Conservation (phyloP, 2,329 filamentous ascomycete genomes). For the Zymoseptoria crescenta region DNA sequence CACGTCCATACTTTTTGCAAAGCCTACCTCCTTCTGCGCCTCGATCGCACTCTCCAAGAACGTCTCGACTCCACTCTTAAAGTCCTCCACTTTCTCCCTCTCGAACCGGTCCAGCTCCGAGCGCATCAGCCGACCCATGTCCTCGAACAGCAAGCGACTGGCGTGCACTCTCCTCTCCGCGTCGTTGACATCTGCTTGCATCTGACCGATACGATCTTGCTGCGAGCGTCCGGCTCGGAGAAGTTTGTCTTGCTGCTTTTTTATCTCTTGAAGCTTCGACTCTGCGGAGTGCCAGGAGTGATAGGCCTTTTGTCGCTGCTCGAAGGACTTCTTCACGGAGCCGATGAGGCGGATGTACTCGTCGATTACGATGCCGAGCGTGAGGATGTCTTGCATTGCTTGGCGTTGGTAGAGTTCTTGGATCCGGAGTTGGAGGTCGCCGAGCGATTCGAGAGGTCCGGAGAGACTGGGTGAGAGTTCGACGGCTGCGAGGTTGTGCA, state of each 20-base stretch:
- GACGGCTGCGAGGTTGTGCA: slow-evolving; percentile 87
- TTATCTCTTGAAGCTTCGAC: slow-evolving; percentile 82
- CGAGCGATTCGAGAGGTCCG: slow-evolving; percentile 80
- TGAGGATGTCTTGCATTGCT: slow-evolving; percentile 92
- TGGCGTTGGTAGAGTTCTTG: slow-evolving; percentile 93
- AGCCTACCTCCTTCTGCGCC: slow-evolving; percentile 85
- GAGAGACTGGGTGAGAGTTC: slow-evolving; percentile 86
- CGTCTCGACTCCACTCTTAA: slow-evolving; percentile 96
- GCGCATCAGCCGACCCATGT: slow-evolving; percentile 93
- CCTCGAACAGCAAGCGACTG: slow-evolving; percentile 81
- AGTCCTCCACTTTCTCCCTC: slow-evolving; percentile 95
- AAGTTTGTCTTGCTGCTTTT: slow-evolving; percentile 85
- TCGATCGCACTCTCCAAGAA: slow-evolving; percentile 95
- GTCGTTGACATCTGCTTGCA: slow-evolving; percentile 88
- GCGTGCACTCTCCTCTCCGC: slow-evolving; percentile 90
- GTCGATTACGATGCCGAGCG: slow-evolving; percentile 93
- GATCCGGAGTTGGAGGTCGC: slow-evolving; percentile 88
- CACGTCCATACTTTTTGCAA: not conserved
- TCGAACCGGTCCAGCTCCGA: slow-evolving; percentile 89
- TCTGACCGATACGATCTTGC: slow-evolving; percentile 87
- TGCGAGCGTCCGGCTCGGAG: slow-evolving; percentile 89
- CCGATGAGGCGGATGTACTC: slow-evolving; percentile 96
- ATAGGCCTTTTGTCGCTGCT: slow-evolving; percentile 89
- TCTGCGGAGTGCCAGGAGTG: slow-evolving; percentile 91
- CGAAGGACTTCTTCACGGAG: slow-evolving; percentile 87